phyloP scores from a whole-genome alignment of 352 stramenopile genomes.

The Hyaloperonospora arabidopsidis region DNA sequence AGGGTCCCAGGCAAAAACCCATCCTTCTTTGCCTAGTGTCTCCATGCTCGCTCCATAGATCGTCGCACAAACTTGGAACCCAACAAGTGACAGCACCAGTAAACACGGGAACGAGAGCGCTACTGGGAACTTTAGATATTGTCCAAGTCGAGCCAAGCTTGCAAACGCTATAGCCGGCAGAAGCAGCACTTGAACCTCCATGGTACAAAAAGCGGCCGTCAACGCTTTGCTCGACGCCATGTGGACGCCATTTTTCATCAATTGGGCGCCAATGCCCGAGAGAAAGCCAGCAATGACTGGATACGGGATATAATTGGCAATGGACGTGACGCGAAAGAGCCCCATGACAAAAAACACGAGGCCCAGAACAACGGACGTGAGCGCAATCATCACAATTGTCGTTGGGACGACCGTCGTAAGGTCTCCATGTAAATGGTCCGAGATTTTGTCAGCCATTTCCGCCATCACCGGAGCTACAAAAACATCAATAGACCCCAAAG shows the following conservation, averaged over 20 bases:
- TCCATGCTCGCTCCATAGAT: constrained; percentile 33
- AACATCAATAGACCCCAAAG: constrained; percentile 67
- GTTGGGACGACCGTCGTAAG: constrained; percentile 58
- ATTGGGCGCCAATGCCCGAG: constrained; percentile 64
- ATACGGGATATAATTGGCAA: constrained; percentile 82
- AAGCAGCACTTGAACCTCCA: constrained; percentile 45
- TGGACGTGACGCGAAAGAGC: constrained; percentile 57
- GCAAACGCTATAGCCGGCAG: constrained; percentile 59
- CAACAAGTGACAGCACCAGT: constrained; percentile 45
- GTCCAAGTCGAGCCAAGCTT: constrained; percentile 38
- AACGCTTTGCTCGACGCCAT: constrained; percentile 60
- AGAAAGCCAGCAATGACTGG: constrained; percentile 78
- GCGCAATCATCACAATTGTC: constrained; percentile 59
- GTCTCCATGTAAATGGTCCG: constrained; percentile 44
- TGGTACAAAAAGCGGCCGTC: constrained; percentile 45
- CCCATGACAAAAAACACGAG: constrained; percentile 65
- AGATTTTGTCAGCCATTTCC: constrained; percentile 68
- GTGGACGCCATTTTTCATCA: constrained; percentile 77
- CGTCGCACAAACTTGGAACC: constrained; percentile 46
- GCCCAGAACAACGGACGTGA: constrained; percentile 58
- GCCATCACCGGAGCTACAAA: constrained; percentile 74
- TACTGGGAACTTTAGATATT: constrained; percentile 55
- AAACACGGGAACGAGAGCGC: constrained; percentile 68
- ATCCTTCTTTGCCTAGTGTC: constrained; percentile 25
- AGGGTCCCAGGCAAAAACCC: constrained; percentile 64